Evolutionary conservation across 2,329 filamentous ascomycete genomes (phyloP).

Genomic region (Arthrinium phaeospermum): DNA sequence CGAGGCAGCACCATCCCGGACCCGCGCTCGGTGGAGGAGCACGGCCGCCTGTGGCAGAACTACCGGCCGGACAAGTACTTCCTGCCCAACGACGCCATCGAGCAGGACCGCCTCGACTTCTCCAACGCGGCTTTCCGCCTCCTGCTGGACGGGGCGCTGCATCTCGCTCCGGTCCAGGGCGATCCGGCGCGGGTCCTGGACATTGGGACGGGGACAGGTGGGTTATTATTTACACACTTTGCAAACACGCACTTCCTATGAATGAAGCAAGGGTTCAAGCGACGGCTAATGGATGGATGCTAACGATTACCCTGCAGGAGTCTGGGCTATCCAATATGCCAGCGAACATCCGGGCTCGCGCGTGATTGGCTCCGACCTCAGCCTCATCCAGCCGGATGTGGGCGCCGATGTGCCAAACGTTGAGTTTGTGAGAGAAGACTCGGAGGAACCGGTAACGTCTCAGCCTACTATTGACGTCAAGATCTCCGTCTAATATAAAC

Average conservation of each 20-base stretch:
- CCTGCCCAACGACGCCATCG: conserved; percentile 22
- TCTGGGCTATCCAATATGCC: conserved; percentile 22
- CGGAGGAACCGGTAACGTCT: conserved; percentile 1
- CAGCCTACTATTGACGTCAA: no score
- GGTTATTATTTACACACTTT: not conserved
- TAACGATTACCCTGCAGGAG: not conserved
- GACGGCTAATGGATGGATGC: no score
- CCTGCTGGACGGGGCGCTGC: conserved; percentile 16
- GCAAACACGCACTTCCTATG: no score
- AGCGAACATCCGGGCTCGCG: conserved; percentile 11
- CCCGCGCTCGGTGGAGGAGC: not conserved
- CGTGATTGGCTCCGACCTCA: conserved; percentile 21
- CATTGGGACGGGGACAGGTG: conserved; percentile 13
- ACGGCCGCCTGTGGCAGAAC: not conserved
- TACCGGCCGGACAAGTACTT: conserved; percentile 14
- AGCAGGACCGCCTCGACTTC: conserved; percentile 23
- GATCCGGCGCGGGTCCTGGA: conserved; percentile 10
- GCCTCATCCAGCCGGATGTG: conserved; percentile 21
- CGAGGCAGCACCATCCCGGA: conserved; percentile 1
- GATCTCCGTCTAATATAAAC: no score
- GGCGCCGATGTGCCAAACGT: conserved; percentile 11
- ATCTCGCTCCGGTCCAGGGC: not conserved
- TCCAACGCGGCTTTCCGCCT: conserved; percentile 12
- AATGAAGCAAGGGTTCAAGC: no score
- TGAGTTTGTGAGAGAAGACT: conserved; percentile 17